Evolutionary conservation across 345 rosid genomes (phyloP).

Genomic region (Toxicodendron radicans): DNA sequence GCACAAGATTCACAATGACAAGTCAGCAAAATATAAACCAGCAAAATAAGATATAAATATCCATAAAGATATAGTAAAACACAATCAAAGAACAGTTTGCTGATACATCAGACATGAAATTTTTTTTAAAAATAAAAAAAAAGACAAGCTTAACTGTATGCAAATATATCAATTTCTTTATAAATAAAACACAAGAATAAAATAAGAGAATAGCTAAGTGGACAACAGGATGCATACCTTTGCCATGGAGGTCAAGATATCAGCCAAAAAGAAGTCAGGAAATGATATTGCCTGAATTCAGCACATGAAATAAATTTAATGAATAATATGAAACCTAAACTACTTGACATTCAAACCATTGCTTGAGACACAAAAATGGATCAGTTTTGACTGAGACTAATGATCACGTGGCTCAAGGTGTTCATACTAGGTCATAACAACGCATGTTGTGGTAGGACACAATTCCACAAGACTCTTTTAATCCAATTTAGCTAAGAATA

Average conservation of each 20-base stretch:
- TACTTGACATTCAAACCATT: conserved; percentile 8
- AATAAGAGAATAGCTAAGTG: conserved; percentile 3
- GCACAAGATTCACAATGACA: conserved; percentile 27
- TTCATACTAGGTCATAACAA: neutral
- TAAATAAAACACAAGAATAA: neutral
- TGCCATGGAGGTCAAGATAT: conserved; percentile 91
- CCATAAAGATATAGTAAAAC: neutral
- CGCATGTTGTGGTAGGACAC: neutral
- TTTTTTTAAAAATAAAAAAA: too few relatives aligned
- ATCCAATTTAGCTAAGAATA: neutral
- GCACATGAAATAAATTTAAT: conserved; percentile 18
- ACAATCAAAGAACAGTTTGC: neutral
- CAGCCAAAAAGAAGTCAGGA: conserved; percentile 92
- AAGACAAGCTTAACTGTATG: too few relatives aligned
- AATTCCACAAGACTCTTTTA: neutral
- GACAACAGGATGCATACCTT: conserved; percentile 50
- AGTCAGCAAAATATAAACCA: neutral
- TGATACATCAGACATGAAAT: neutral
- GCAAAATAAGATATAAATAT: neutral
- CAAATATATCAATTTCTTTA: neutral
- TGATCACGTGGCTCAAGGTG: neutral
- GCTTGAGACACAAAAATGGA: neutral
- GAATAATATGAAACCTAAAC: neutral
- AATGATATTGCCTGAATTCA: conserved; percentile 71
- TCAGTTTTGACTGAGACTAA: neutral